phyloP scores from a whole-genome alignment of 192 early-diverging fungal genomes.

The Coemansia sp. region DNA sequence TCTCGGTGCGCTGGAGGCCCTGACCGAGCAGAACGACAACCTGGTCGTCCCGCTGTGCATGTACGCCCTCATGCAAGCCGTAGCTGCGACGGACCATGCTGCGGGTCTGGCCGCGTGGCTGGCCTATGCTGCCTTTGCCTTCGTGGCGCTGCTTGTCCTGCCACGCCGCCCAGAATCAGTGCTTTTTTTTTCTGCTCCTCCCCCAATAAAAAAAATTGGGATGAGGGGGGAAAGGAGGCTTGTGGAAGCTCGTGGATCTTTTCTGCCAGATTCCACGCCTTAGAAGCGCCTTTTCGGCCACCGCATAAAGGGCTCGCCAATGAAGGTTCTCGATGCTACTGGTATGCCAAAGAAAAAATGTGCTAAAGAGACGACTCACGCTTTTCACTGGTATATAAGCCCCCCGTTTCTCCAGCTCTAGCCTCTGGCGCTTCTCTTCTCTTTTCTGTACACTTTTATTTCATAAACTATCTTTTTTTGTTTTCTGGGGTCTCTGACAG shows the following conservation, averaged over 20 bases:
- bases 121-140: too few relatives aligned
- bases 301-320: neutral
- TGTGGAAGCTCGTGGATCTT: constrained; percentile 7
- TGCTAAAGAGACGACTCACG: too few relatives aligned
- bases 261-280: neutral
- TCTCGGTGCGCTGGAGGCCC: constrained; percentile 74
- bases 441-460: constrained; percentile 1
- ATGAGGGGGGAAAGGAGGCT: neutral
- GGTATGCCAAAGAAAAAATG: neutral
- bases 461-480: neutral
- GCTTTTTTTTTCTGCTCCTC: too few relatives aligned
- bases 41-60: constrained; percentile 80
- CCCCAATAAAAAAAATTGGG: neutral
- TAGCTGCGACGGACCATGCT: neutral
- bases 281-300: neutral
- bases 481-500: neutral
- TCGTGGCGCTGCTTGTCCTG: neutral
- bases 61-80: constrained; percentile 33
- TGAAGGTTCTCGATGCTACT: constrained; percentile 2
- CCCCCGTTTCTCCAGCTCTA: neutral
- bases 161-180: too few relatives aligned
- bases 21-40: constrained; percentile 95
- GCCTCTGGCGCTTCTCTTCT: neutral
- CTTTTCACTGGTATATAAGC: neutral
- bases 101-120: too few relatives aligned